These are phyloP conservation scores for Elsinoe australis DNA, from an alignment of 2,329 filamentous ascomycete genomes.

Conservation along the genomic window DNA sequence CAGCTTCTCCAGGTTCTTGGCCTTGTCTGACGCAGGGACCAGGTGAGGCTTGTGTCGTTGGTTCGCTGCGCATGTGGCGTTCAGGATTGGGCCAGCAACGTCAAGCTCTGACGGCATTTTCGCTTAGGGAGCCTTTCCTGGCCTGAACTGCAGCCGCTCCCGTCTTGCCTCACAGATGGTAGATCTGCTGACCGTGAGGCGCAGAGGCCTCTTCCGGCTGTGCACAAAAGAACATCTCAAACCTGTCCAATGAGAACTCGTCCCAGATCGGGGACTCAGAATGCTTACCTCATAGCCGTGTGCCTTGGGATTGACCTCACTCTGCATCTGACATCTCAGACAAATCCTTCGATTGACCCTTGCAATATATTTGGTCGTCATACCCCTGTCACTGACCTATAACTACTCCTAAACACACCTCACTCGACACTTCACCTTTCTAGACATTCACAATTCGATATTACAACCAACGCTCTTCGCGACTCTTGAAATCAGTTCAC, in stretches of 20 bases:
- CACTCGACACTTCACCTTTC: no score
- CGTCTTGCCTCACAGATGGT: background rate
- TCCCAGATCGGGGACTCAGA: background rate
- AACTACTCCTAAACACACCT: no score
- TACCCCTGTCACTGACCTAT: background rate
- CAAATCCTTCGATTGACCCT: background rate
- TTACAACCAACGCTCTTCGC: no score
- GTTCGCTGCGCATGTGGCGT: constrained; percentile 5
- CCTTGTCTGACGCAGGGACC: background rate
- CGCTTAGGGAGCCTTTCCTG: background rate
- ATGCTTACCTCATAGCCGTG: constrained; percentile 9
- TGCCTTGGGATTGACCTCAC: constrained; percentile 12
- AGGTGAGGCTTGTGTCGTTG: constrained; percentile 1
- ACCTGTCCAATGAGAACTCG: constrained; percentile 9
- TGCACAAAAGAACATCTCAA: constrained; percentile 1
- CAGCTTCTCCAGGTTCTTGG: background rate
- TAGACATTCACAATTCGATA: no score
- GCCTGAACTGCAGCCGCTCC: background rate
- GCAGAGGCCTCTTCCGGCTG: constrained; percentile 3
- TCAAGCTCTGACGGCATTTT: constrained; percentile 5
- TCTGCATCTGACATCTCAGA: constrained; percentile 6
- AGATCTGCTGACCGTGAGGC: constrained; percentile 7
- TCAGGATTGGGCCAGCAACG: background rate
- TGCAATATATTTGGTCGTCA: constrained; percentile 9
- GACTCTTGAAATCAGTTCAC: background rate